Percentiles rank a stretch among this genome's conserved stretches.
Evolutionary conservation across 2,329 filamentous ascomycete species (phyloP).

Genomic region (Clarireedia paspali): DNA sequence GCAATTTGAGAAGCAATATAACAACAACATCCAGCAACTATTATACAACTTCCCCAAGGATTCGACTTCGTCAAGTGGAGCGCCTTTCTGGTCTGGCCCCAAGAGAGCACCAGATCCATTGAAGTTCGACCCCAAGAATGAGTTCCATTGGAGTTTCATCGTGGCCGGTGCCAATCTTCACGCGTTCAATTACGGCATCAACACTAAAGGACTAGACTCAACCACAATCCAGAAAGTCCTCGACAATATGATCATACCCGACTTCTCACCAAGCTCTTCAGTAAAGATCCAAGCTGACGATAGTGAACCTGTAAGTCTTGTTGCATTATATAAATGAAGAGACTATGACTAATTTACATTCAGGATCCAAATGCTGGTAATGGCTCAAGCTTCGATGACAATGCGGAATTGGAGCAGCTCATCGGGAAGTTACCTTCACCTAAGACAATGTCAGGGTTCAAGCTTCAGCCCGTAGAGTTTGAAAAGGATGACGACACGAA

Average conservation of each 20-base stretch:
- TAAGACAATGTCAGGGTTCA: conserved; percentile 78
- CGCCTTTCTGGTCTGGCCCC: conserved; percentile 95
- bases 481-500: conserved; percentile 99
- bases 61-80: conserved; percentile 76
- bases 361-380: conserved; percentile 65
- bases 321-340: no score
- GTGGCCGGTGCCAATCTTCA: conserved; percentile 86
- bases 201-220: conserved; percentile 65
- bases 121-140: conserved; percentile 78
- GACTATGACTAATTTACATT: conserved; percentile 18
- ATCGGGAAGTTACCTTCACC: conserved; percentile 66
- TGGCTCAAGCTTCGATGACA: conserved; percentile 55
- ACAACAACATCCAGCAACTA: conserved; percentile 92
- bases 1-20: conserved; percentile 93
- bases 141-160: conserved; percentile 82
- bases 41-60: conserved; percentile 98
- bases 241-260: conserved; percentile 89
- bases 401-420: conserved; percentile 67
- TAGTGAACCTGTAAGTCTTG: conserved; percentile 65
- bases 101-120: conserved; percentile 92
- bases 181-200: conserved; percentile 97
- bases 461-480: conserved; percentile 87
- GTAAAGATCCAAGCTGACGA: conserved; percentile 98
- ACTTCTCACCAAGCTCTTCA: conserved; percentile 81
- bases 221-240: conserved; percentile 71